These are phyloP conservation scores for Phytophthora hibernalis DNA, from an alignment of 352 stramenopile species.

Conservation along the genomic window DNA sequence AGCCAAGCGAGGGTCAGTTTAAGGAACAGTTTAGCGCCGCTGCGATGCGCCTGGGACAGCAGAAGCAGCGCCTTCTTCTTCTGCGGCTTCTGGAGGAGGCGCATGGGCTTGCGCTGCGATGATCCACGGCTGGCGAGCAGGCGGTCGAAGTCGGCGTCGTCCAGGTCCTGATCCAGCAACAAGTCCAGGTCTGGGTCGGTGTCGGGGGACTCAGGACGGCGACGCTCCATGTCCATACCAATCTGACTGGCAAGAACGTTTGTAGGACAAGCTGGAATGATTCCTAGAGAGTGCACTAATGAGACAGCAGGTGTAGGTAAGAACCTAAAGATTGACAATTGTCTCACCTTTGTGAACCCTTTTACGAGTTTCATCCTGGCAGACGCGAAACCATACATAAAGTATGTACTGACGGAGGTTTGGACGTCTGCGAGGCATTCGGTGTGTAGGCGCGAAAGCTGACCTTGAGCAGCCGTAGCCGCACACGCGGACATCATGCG, in stretches of 20 bases:
- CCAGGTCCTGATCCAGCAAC: slow-evolving; percentile 23
- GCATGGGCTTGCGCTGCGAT: slow-evolving; percentile 18
- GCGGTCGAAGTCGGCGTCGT: slow-evolving; percentile 32
- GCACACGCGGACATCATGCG: slow-evolving; percentile 14
- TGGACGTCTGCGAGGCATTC: not conserved
- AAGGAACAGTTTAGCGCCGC: slow-evolving; percentile 22
- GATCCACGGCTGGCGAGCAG: slow-evolving; percentile 21
- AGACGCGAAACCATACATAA: not conserved
- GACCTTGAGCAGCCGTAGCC: slow-evolving; percentile 3
- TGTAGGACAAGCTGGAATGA: not conserved
- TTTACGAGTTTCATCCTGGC: not conserved
- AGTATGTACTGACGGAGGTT: too few species aligned
- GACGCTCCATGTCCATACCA: slow-evolving; percentile 43
- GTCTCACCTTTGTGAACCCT: not conserved
- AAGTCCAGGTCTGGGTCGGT: slow-evolving; percentile 31
- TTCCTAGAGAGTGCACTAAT: not conserved
- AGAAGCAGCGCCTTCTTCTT: slow-evolving; percentile 30
- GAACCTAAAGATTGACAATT: not conserved
- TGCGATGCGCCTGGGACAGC: slow-evolving; percentile 26
- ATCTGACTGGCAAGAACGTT: slow-evolving; percentile 13
- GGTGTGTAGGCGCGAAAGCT: not conserved
- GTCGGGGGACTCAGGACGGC: slow-evolving; percentile 22
- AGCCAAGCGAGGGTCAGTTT: slow-evolving; percentile 37
- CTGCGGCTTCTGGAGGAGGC: slow-evolving; percentile 34
- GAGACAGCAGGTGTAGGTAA: not conserved